phyloP scores from a whole-genome alignment of 768 basidiomycete genomes.

The Coprinellus aureogranulatus region DNA sequence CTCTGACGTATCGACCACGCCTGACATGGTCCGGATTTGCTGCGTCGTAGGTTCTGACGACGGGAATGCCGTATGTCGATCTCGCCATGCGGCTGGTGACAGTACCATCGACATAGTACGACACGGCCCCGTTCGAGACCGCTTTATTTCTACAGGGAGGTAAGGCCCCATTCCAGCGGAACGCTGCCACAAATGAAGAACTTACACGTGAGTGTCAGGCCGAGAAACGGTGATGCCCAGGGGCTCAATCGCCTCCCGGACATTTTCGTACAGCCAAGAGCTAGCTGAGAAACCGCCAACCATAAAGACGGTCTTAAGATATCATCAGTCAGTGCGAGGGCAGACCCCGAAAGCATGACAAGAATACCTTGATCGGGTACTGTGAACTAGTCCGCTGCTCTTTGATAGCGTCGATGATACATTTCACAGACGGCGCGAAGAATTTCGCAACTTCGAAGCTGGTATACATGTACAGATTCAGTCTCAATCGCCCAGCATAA shows the following conservation, averaged over 20 bases:
- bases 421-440: slow-evolving; percentile 25
- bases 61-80: not conserved
- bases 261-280: slow-evolving; percentile 48
- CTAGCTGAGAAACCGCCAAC: slow-evolving; percentile 62
- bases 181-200: not conserved
- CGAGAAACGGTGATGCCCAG: slow-evolving; percentile 42
- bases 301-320: slow-evolving; percentile 44
- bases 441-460: slow-evolving; percentile 23
- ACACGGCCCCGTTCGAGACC: not conserved
- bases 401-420: slow-evolving; percentile 20
- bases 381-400: slow-evolving; percentile 13
- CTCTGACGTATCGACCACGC: not conserved
- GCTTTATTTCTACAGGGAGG: slow-evolving; percentile 17
- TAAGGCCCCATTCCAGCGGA: not conserved
- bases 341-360: too few species aligned
- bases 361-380: slow-evolving; percentile 3
- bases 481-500: too few species aligned
- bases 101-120: not conserved
- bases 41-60: not conserved
- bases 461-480: not conserved
- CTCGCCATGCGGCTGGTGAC: not conserved
- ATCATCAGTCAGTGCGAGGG: not conserved
- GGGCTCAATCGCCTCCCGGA: slow-evolving; percentile 36
- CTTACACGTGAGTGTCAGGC: slow-evolving; percentile 56
- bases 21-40: not conserved